phyloP scores from a whole-genome alignment of 345 rosid genomes.

The Reutealis trisperma region DNA sequence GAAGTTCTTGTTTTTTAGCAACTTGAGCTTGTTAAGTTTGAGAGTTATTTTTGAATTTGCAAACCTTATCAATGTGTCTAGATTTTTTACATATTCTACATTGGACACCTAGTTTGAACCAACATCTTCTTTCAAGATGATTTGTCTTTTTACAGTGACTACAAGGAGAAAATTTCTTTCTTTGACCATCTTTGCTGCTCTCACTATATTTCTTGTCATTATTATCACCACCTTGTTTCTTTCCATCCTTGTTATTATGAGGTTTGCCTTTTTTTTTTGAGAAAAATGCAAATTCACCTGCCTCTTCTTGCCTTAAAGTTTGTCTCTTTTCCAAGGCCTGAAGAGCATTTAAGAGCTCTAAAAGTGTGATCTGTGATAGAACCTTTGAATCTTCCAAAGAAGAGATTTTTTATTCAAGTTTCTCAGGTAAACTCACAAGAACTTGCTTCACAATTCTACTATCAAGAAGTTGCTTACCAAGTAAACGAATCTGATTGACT shows the following conservation, averaged over 20 bases:
- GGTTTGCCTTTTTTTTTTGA: neutral
- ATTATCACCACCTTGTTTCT: neutral
- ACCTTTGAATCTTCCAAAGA: neutral
- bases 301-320: neutral
- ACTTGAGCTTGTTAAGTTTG: neutral
- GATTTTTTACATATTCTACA: too few species aligned
- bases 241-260: neutral
- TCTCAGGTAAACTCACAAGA: neutral
- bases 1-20: neutral
- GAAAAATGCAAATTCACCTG: neutral
- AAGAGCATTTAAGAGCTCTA: too few species aligned
- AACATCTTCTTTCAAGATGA: too few species aligned
- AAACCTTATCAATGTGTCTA: too few species aligned
- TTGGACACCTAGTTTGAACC: too few species aligned
- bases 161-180: neutral
- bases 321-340: neutral
- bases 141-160: too few species aligned
- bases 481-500: neutral
- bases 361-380: neutral
- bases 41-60: neutral
- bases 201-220: neutral
- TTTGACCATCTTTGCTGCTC: neutral
- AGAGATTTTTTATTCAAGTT: neutral
- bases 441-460: neutral
- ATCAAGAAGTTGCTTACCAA: neutral